Evolutionary conservation across 179 eudicot species (phyloP), one percentile per base, ranked within the genome.

Genomic region (Carnegiea gigantea): DNA sequence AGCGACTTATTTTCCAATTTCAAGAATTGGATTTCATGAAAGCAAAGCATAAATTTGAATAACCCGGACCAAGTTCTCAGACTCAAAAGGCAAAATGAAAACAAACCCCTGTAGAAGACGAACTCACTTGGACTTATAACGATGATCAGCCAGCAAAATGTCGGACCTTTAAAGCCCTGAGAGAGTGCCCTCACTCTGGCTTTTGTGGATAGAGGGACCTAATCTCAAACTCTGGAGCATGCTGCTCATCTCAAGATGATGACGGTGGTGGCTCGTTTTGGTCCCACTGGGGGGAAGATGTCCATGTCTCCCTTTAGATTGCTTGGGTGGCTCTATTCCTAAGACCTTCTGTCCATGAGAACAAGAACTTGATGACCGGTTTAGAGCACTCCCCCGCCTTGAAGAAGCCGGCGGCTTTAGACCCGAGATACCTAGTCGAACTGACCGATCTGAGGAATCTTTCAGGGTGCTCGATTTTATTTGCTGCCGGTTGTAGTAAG

Each of bases 401-500:
- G 46, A 70, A 70, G 73, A 70, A 70, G 83, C 70, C 33, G 82
- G 71, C 23, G 82, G 77, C 88, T 88, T 95, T 76, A 89, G 90
- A 40, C 89, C 83, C 4, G 89, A 70, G 28, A 88, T 85, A 54
- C 92, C 90, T 21, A 92, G 82, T 46, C 99, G 90, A 77, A 92
- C 89, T 2, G 94, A 88, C 54, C 94, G 81, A 40, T 92, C 99
- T 1, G 94, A 77, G 49, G 88, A 70, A 67, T 95, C 99, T 85
- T 90, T 93, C 82, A 89, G 79, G 18, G 87, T 81, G 78, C 93
- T 90, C 38, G 83, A 83, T 86, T 92, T 94, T 57, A 90, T 87
- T 70, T 91, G 78, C 74, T 92, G 93, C 73, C 97, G 83, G 82
- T 95, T 95, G 88, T 84, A 95, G 85, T 95, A 95, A 71, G 92